Base-by-base conservation (phyloP, 1,284 basidiomycete genomes). In the Ustilago bromivora region DNA sequence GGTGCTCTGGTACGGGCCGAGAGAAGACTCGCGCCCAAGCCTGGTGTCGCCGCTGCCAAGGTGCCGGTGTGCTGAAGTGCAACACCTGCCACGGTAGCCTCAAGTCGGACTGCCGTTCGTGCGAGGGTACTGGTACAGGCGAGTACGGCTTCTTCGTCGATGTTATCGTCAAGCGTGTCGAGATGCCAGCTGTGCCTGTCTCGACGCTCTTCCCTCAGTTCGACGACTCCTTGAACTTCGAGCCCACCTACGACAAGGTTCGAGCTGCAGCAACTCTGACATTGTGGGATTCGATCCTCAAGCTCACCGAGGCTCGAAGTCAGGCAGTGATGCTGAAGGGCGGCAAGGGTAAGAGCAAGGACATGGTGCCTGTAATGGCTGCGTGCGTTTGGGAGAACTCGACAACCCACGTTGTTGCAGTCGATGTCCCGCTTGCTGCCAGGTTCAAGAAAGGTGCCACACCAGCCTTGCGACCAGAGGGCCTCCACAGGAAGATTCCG, bases 331-430 rank as follows among this genome's bases (percentile, higher is more conserved):
- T 15, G 11, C 17, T 13, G 43, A 72, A 67, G 35, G 58, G 65
- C 13, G 43, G 66, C 49, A 67, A 65, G 55, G 49, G 13, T 53
- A 77, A 72, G 61, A 52, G 51, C 38, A 73, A 73, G 59, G 66
- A 75, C 47, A 63, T 72, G 65, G 66, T 75, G n/a, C 79, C 77
- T 2, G 75, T 82, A 23, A 76, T 79, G 72, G 79, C 77, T 2
- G 71, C 69, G 11, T 82, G 81, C 67, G 60, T 70, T 12, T 81
- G 79, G 81, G 79, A 81, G 62, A 73, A 66, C 52, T 81, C 79
- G 46, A 58, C 43, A 28, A 66, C 72, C 9, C 64, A 75, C 57
- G 35, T 80, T 3, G 73, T 80, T 7, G 61, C 71, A 6, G 66
- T 76, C 7, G 64, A 78, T 4, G 59, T 80, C 4, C 79, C 76